Base-by-base conservation (phyloP, 2,329 filamentous ascomycete species). In the Monosporascus ibericus region DNA sequence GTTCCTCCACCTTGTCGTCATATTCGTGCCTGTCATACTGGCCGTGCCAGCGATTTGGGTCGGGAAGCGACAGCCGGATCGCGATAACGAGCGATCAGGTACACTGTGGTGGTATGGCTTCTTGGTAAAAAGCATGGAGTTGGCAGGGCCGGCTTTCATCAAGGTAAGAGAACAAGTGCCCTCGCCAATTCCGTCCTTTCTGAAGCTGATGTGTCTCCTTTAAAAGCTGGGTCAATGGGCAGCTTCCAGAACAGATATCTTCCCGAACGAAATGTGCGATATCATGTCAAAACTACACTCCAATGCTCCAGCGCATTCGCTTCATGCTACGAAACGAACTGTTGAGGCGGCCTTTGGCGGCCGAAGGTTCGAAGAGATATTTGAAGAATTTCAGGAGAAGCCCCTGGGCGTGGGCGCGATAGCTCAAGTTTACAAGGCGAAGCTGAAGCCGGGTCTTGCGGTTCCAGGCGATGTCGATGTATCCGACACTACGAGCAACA, bases 261-360 rank as follows among this genome's bases (percentile, higher is more conserved):
- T 99, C 67, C 94, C 94, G 2, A 87, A 81, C 22, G 86, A 96
- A 69, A 84, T 99, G 81, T 99, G 94, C 72, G 82, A 82, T 44
- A 85, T 92, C 67, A 94, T 99, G 92, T 95, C 92, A 1, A 88
- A 91, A 56, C 79, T 99, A 46, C 94, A 99, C 72, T 96, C 94
- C 2, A 85, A 97, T 67, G 92, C 94, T 1, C 92, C 92, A 0
- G 92, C 94, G 2, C 94, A 99, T 70, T 91, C 92, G 1, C 75
- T 99, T 49, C 78, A 81, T 48, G 79, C 83, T 24, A 96, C 94
- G 0, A 91, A 89, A 67, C 76, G 77, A 58, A 97, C 85, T 3
- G 86, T 99, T 25, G 80, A 84, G 60, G 81, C 83, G 37, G 92
- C 94, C 0, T 99, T 99, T 65, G 83, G 85, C 53, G 90, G 88